phyloP scores from a whole-genome alignment of 169 alveolate species.

The Eimeria mitis region DNA sequence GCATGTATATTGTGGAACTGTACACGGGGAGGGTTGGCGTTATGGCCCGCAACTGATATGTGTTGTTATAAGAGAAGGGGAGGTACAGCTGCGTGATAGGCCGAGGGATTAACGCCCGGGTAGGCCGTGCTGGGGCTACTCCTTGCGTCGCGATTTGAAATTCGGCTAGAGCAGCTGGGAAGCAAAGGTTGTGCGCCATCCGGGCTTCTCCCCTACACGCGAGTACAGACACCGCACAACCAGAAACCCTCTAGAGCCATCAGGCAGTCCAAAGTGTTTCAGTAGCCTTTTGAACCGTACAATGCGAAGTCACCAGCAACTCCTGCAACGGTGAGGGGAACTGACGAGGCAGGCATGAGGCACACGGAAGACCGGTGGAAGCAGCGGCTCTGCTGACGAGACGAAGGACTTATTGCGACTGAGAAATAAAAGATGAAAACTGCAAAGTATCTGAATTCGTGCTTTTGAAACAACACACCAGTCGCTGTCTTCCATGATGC shows the following conservation, averaged over 20 bases:
- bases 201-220: background rate
- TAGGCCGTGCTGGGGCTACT: background rate
- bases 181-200: background rate
- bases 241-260: background rate
- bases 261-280: background rate
- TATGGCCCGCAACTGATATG: too few relatives aligned
- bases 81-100: background rate
- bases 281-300: background rate
- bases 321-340: background rate
- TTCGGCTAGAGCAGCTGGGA: background rate
- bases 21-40: too few relatives aligned
- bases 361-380: background rate
- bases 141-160: background rate
- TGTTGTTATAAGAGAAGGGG: background rate
- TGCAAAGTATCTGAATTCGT: background rate
- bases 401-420: background rate
- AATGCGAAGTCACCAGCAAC: background rate
- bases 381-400: background rate
- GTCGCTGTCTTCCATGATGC: background rate
- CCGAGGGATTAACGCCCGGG: background rate
- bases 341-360: background rate
- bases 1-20: too few relatives aligned
- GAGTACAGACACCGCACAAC: background rate
- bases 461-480: background rate
- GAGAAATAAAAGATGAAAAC: background rate